A percentile compares a stretch with the other conserved stretches of the same genome.
These are phyloP conservation scores for Tolypocladium inflatum DNA, from an alignment of 2,329 filamentous ascomycete species.

Conservation along the genomic window DNA sequence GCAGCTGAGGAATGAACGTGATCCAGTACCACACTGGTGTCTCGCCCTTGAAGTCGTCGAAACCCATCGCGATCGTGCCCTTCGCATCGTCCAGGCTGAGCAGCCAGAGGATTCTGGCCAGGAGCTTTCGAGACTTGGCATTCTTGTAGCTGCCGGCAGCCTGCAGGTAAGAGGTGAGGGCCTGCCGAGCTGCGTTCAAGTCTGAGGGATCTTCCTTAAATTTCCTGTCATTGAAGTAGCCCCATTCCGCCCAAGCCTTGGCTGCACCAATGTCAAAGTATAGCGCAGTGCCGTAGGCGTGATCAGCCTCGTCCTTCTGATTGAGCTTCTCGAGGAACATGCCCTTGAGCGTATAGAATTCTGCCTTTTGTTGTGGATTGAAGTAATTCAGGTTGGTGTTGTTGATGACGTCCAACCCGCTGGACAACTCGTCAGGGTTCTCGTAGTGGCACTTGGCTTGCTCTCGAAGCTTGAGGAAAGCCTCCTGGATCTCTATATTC, in stretches of 20 bases:
- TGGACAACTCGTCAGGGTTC: constrained; percentile 84
- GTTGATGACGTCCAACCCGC: constrained; percentile 94
- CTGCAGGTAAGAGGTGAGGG: constrained; percentile 91
- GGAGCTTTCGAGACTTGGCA: constrained; percentile 86
- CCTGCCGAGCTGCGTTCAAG: constrained; percentile 76
- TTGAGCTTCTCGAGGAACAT: constrained; percentile 97
- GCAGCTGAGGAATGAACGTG: constrained; percentile 92
- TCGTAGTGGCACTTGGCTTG: constrained; percentile 99
- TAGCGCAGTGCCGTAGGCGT: constrained; percentile 87
- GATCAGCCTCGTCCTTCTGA: constrained; percentile 83
- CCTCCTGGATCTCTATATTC: constrained; percentile 99
- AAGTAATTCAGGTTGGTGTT: constrained; percentile 99
- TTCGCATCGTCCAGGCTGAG: constrained; percentile 87
- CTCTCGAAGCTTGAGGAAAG: constrained; percentile 95
- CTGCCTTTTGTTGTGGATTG: constrained; percentile 88
- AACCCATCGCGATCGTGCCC: constrained; percentile 73
- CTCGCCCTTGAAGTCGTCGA: constrained; percentile 95
- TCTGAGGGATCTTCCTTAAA: constrained; percentile 87
- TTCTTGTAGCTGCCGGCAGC: constrained; percentile 96
- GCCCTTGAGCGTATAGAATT: constrained; percentile 98
- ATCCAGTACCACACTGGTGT: constrained; percentile 99
- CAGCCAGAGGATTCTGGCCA: constrained; percentile 90
- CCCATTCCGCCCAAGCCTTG: constrained; percentile 99
- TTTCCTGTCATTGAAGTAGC: constrained; percentile 91
- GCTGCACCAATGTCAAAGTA: constrained; percentile 94